phyloP scores from a whole-genome alignment of 352 stramenopile genomes.

The Phytophthora pinifolia region DNA sequence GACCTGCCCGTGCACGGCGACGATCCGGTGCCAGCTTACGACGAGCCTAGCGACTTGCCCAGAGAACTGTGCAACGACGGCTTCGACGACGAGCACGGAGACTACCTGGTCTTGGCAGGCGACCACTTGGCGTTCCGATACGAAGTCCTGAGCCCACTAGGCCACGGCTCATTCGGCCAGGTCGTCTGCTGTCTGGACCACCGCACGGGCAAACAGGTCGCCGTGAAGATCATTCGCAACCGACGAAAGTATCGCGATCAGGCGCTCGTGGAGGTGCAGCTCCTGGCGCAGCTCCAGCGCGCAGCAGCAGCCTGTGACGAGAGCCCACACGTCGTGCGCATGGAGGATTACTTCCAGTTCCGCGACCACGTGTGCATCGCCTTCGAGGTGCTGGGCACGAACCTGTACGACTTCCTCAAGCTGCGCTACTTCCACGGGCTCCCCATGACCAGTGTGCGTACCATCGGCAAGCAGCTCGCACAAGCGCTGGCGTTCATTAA shows the following conservation, averaged over 20 bases:
- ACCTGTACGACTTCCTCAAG: slow-evolving; percentile 97
- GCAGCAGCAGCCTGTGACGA: slow-evolving; percentile 32
- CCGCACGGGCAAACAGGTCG: slow-evolving; percentile 84
- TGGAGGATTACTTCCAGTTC: slow-evolving; percentile 94
- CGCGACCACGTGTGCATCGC: slow-evolving; percentile 95
- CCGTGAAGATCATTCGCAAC: slow-evolving; percentile 99
- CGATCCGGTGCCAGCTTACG: slow-evolving; percentile 4
- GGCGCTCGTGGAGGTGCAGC: slow-evolving; percentile 94
- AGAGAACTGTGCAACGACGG: slow-evolving; percentile 86
- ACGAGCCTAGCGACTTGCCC: slow-evolving; percentile 14
- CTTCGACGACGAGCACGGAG: slow-evolving; percentile 96
- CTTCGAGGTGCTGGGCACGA: slow-evolving; percentile 95
- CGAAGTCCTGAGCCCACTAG: slow-evolving; percentile 93
- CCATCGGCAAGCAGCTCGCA: slow-evolving; percentile 89
- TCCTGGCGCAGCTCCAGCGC: slow-evolving; percentile 68
- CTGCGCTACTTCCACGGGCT: slow-evolving; percentile 95
- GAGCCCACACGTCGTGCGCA: slow-evolving; percentile 81
- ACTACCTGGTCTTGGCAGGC: slow-evolving; percentile 95
- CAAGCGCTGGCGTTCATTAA: slow-evolving; percentile 77
- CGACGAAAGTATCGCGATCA: slow-evolving; percentile 96
- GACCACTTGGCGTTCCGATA: slow-evolving; percentile 95
- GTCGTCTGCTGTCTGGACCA: slow-evolving; percentile 95
- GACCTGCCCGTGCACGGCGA: slow-evolving; percentile 23
- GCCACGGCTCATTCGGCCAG: slow-evolving; percentile 98
- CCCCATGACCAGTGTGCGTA: slow-evolving; percentile 86